Percentiles rank a stretch among this genome's conserved stretches.
phyloP scores from a whole-genome alignment of 106 monocot genomes.

The Gastrodia elata region DNA sequence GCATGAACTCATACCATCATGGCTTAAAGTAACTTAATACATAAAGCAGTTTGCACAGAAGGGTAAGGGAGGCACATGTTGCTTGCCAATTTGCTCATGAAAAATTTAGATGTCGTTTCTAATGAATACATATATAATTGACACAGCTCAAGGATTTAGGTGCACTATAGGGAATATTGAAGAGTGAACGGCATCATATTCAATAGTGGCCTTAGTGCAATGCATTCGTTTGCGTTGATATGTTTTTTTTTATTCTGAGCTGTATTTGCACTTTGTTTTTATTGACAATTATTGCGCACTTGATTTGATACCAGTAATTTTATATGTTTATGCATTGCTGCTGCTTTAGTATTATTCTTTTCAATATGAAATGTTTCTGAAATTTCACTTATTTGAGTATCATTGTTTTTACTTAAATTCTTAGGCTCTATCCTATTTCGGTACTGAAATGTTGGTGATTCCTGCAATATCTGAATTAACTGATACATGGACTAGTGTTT shows the following conservation, averaged over 20 bases:
- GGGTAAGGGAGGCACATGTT: background rate
- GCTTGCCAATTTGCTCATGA: background rate
- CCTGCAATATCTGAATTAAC: constrained; percentile 81
- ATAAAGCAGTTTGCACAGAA: too few relatives aligned
- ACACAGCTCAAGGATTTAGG: background rate
- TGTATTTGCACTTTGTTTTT: background rate
- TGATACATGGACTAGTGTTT: constrained; percentile 70
- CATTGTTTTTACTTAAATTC: constrained; percentile 8
- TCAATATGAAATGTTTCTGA: background rate
- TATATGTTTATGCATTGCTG: background rate
- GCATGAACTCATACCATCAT: background rate
- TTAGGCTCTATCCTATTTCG: constrained; percentile 68
- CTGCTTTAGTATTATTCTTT: background rate
- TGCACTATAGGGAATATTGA: background rate
- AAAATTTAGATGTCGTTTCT: background rate
- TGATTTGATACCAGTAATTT: background rate
- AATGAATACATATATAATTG: background rate
- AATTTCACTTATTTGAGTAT: background rate
- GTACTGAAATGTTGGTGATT: constrained; percentile 68
- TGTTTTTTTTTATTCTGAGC: background rate
- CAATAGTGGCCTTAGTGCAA: background rate
- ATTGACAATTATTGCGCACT: background rate
- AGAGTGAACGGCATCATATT: background rate
- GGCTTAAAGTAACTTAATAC: background rate
- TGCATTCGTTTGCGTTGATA: background rate